Evolutionary conservation across 805 yeast species (phyloP).

Genomic region (Suhomyces sp.): DNA sequence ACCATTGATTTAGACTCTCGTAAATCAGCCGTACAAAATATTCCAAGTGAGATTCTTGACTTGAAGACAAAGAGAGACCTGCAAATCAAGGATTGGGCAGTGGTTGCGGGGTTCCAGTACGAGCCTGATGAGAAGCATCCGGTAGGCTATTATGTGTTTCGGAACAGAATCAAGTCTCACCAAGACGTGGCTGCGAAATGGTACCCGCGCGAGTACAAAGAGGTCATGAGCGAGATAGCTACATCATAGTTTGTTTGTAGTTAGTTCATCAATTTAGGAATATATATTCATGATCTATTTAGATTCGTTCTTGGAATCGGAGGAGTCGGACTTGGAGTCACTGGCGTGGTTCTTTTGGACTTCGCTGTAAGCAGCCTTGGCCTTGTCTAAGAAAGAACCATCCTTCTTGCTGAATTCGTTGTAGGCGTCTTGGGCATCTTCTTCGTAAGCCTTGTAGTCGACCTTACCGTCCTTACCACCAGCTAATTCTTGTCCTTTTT

Average conservation of each 20-base stretch:
- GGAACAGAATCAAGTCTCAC: slow-evolving; percentile 44
- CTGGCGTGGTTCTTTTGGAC: slow-evolving; percentile 23
- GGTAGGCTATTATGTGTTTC: slow-evolving; percentile 45
- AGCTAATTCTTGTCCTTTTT: slow-evolving; percentile 15
- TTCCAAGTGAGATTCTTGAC: slow-evolving; percentile 27
- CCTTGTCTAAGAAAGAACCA: slow-evolving; percentile 29
- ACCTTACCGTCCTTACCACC: slow-evolving; percentile 23
- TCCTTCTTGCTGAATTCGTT: slow-evolving; percentile 25
- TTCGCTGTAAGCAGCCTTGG: slow-evolving; percentile 32
- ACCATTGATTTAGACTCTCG: slow-evolving; percentile 40
- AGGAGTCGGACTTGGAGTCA: slow-evolving; percentile 2
- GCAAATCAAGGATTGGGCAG: slow-evolving; percentile 33
- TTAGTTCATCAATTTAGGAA: not conserved
- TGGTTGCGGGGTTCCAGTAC: slow-evolving; percentile 39
- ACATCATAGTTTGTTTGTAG: not conserved
- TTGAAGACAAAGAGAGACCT: slow-evolving; percentile 35
- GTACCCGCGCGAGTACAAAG: slow-evolving; percentile 39
- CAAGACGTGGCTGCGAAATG: slow-evolving; percentile 42
- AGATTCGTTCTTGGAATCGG: slow-evolving; percentile 10
- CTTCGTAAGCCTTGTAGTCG: slow-evolving; percentile 21
- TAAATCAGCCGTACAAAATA: slow-evolving; percentile 25
- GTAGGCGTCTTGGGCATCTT: slow-evolving; percentile 38
- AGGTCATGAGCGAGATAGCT: slow-evolving; percentile 24
- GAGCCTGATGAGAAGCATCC: slow-evolving; percentile 38
- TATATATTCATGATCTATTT: not conserved